phyloP scores from a whole-genome alignment of 441 rosid genomes.

The Mallotus repandus region DNA sequence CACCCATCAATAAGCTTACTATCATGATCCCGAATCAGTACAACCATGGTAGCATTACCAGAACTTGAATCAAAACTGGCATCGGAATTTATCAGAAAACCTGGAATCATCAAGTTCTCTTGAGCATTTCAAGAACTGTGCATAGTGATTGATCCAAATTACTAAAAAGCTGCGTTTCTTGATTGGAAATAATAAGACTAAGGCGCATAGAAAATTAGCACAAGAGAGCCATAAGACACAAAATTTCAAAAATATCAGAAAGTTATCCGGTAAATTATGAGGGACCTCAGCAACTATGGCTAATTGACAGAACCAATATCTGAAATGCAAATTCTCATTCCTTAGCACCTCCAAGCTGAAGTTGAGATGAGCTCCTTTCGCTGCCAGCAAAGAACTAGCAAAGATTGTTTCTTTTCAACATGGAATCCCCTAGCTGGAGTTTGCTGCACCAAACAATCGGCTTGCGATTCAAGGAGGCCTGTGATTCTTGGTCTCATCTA shows the following conservation, averaged over 20 bases:
- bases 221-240: constrained; percentile 32
- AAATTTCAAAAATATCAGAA: constrained; percentile 30
- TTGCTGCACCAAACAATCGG: constrained; percentile 58
- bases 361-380: constrained; percentile 54
- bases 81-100: no score
- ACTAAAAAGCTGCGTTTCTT: constrained; percentile 38
- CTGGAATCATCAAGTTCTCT: no score
- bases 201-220: constrained; percentile 44
- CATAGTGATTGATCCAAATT: constrained; percentile 33
- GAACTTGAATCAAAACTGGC: no score
- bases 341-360: constrained; percentile 64
- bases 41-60: no score
- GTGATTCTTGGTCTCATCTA: no score
- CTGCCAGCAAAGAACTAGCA: constrained; percentile 70
- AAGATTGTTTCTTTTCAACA: constrained; percentile 58
- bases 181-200: constrained; percentile 41
- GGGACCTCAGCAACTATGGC: constrained; percentile 33
- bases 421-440: constrained; percentile 57
- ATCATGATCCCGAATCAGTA: no score
- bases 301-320: constrained; percentile 18
- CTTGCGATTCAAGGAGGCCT: constrained; percentile 43
- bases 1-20: no score
- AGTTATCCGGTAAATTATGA: constrained; percentile 31
- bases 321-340: constrained; percentile 15
- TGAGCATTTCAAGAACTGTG: constrained; percentile 20